Evolutionary conservation across 2,329 filamentous ascomycete genomes (phyloP), one percentile per base, ranked within the genome.

Genomic region (Colletotrichum lindemuthianum): DNA sequence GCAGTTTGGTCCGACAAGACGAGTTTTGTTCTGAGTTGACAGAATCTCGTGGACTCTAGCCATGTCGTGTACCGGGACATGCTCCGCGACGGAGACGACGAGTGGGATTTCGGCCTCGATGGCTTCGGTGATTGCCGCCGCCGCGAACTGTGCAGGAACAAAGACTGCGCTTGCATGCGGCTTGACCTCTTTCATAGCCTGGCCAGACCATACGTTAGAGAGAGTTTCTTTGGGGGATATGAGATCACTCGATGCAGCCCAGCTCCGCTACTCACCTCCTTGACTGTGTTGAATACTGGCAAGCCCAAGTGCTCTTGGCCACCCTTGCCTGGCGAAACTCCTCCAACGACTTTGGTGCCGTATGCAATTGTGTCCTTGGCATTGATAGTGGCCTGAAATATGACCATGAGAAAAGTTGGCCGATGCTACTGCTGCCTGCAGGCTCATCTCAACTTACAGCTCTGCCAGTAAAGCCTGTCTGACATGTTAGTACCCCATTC

Each of bases 1-100:
- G 16, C 90, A 91, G 73, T 94, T 95, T n/a, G 92, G 90, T 2
- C 92, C 92, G 0, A 95, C 90, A 0, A 95, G 82, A 7, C 92
- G 82, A 0, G 90, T 91, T 69, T 86, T 90, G 1, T 84, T 88
- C 72, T 94, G 92, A 0, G 90, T 90, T 66, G 86, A 82, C 5
- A 94, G 82, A 52, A 92, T 88, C 32, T 88, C 88, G 55, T 92
- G 88, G 55, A 84, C 78, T 77, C 90, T 85, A 68, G 94, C 82
- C 73, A 94, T 89, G 71, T 94, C 91, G 73, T 93, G 90, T 15
- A 93, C 78, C 0, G 92, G 92, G 39, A 94, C 90, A 73, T 93
- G 90, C 73, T 95, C 92, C 6, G 92, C 91, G 7, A 95, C 91
- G 6, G 90, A 90, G 7, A 93, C 90, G 24, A 94, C 88, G 1